Conservation (phyloP, 2,329 filamentous ascomycete species). For the Neopestalotiopsis sp. region DNA sequence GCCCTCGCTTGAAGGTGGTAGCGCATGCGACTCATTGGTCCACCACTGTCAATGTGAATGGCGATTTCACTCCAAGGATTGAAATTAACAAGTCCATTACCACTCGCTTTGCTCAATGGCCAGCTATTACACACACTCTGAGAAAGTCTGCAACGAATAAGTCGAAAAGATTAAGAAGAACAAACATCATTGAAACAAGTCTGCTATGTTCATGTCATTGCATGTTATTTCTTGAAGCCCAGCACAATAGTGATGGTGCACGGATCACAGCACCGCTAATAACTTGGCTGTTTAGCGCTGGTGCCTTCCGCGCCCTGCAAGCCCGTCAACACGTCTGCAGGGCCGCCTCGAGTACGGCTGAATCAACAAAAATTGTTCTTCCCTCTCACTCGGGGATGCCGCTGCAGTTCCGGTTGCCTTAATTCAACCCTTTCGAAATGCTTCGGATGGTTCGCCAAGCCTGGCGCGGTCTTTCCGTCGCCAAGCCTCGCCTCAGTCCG, state of each 20-base stretch:
- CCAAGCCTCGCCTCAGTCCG: slow-evolving; percentile 5
- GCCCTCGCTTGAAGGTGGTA: too few species aligned
- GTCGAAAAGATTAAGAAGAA: not conserved
- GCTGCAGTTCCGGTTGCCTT: not conserved
- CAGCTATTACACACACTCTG: too few species aligned
- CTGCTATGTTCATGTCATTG: not conserved
- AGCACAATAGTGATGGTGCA: not conserved
- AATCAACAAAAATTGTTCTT: not conserved
- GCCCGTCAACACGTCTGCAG: not conserved
- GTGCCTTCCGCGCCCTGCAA: not conserved
- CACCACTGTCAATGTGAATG: too few species aligned
- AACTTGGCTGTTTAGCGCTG: not conserved
- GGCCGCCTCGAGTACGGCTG: not conserved
- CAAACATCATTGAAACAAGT: not conserved
- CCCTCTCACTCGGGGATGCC: not conserved
- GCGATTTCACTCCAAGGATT: too few species aligned
- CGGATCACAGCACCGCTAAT: not conserved
- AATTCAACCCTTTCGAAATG: not conserved
- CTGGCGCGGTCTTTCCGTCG: slow-evolving; percentile 2
- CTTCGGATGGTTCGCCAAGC: not conserved
- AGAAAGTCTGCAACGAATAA: too few species aligned
- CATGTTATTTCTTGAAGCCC: not conserved
- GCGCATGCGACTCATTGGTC: too few species aligned
- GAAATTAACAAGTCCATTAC: too few species aligned
- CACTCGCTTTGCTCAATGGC: too few species aligned